Evolutionary conservation across 805 yeast species (phyloP), one percentile per base, ranked within the genome.

Genomic region (Wickerhamiella lipophila): DNA sequence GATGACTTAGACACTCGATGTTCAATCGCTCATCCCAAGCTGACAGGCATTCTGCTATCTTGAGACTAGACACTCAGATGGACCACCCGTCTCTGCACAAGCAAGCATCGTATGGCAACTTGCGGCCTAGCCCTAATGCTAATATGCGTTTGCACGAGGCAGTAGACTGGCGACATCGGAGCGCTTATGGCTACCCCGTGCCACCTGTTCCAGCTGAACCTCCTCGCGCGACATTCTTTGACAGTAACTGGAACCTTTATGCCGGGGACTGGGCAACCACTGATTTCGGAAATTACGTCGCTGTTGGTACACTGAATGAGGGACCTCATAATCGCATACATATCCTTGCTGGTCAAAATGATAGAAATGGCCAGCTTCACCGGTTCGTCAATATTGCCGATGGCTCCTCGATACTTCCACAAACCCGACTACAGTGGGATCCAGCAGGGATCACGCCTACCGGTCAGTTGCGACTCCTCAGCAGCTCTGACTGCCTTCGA

Each of bases 261-360:
- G 68, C 71, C 5, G 62, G 71, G 27, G 81, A 75, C 52, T 78
- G 83, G 83, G 56, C 74, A 4, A 52, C 54, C 21, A 54, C 66
- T n/a, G 54, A 52, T 3, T 54, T 56, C 8, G 60, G 67, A 2
- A 29, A 78, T 7, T 66, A 71, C 42, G 64, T 83, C 6, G 92
- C 85, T 0, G 60, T 81, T n/a, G 72, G 80, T n/a, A 75, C 95
- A 0, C 85, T 78, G 60, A 75, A 83, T 51, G 96, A 88, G 62
- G 94, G 85, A 46, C 68, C 77, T 23, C 68, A 71, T 36, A 88
- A 88, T 64, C 75, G 76, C 55, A 61, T 87, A 26, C 55, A 60
- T 46, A 53, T 65, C n/a, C 47, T 62, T n/a, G 52, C 56, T 22
- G 57, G 62, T 11, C 40, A 47, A 6, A 16, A 22, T 26, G 50